Conservation (phyloP, 2,329 filamentous ascomycete species). For the Pestalotiopsis sp. region DNA sequence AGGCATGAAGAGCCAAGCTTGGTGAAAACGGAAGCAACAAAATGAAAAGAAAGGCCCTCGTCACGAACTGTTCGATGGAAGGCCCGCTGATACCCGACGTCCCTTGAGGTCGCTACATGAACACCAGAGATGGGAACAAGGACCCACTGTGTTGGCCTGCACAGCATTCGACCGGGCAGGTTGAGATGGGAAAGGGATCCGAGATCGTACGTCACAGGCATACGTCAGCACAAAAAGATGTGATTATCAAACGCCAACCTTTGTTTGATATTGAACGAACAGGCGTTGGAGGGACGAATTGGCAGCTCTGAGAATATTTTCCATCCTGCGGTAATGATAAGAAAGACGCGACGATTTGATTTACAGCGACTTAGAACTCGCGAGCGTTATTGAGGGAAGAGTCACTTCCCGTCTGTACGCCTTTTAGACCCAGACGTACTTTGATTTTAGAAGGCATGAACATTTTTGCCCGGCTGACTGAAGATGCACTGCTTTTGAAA, state of each 20-base stretch:
- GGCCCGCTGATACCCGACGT: not conserved
- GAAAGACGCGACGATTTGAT: conserved; percentile 3
- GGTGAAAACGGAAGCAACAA: not conserved
- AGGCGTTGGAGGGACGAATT: not conserved
- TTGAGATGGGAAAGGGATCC: not conserved
- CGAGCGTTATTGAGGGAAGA: not conserved
- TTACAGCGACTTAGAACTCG: conserved; percentile 5
- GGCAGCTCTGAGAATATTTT: not conserved
- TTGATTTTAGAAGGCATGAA: conserved; percentile 1
- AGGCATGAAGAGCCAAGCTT: conserved; percentile 16
- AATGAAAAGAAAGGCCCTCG: conserved; percentile 18
- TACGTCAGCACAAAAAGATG: not conserved
- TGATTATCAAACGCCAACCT: not conserved
- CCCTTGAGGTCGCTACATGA: not conserved
- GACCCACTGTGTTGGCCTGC: not conserved
- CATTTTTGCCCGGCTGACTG: not conserved
- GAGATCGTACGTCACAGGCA: not conserved
- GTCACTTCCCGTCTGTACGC: not conserved
- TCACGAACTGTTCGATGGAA: not conserved
- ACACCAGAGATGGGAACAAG: not conserved
- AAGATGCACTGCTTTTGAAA: not conserved
- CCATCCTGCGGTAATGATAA: not conserved
- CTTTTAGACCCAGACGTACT: not conserved
- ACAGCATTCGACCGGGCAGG: not conserved
- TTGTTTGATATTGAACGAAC: not conserved